Base-by-base conservation (phyloP, 2,329 filamentous ascomycete genomes). In the Herpotrichia juniperi region DNA sequence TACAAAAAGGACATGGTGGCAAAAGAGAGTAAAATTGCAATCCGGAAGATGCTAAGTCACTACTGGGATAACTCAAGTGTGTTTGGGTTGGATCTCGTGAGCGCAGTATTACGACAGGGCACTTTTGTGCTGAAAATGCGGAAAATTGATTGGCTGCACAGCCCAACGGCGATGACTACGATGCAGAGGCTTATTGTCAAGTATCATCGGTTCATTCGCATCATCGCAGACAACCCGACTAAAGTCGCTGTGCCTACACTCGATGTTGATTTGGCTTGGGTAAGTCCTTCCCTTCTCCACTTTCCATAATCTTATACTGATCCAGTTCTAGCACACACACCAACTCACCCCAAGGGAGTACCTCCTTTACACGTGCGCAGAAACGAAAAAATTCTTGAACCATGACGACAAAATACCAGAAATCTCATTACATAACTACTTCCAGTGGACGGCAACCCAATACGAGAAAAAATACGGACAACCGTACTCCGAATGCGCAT, bases 341-440 rank as follows among this genome's bases (percentile, higher is more conserved):
- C 88, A 93, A 67, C 82, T 93, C 2, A 82, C 77, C 8, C 87
- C 90, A 0, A 63, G 68, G 2, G 64, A 76, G 3, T 94, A 94
- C 73, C 87, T 84, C 61, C 53, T 67, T 2, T 87, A 83, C 66
- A 87, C 83, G 1, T 66, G 80, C 1, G 48, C 45, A 0, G 68
- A 70, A 19, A 81, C 79, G 5, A 65, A 64, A 1, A 83, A 81
- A 43, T 90, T 91, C 64, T 82, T 93, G 59, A 86, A 93, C 66
- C 91, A 96, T 65, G 88, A 94, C 69, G 91, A 96, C 77, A 93
- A 93, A 73, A 85, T 96, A 19, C 85, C 87, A 43, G 87, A 92
- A 63, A 76, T 76, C 12, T 81, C 79, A 43, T 80, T 96, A 6
- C 83, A 83, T 39, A 76, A 78, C 1, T 78, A 81, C 4, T 94